Evolutionary conservation across 331 rosid genomes (phyloP).

Genomic region (Malus hybrid): DNA sequence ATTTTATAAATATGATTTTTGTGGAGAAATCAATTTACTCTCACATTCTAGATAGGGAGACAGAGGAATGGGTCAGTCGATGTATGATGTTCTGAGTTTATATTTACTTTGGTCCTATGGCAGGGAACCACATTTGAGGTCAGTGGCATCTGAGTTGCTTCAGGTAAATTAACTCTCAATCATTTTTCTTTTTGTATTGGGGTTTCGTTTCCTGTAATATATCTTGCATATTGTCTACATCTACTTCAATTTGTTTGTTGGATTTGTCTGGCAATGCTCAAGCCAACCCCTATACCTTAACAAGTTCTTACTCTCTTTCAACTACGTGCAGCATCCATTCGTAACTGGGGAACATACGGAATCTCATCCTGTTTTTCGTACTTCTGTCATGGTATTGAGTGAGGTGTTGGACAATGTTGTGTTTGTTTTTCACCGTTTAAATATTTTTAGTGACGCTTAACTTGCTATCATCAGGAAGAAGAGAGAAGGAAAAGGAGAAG

Average conservation of each 20-base stretch:
- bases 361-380: constrained; percentile 21
- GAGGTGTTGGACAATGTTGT: constrained; percentile 4
- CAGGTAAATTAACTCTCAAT: constrained; percentile 50
- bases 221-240: constrained; percentile 1
- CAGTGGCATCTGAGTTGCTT: constrained; percentile 75
- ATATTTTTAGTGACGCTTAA: constrained; percentile 10
- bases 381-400: constrained; percentile 47
- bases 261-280: constrained; percentile 1
- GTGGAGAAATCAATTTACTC: background rate
- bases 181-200: constrained; percentile 7
- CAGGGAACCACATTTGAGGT: constrained; percentile 89
- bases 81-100: background rate
- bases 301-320: constrained; percentile 22
- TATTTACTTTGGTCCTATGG: constrained; percentile 21
- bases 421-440: background rate
- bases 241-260: constrained; percentile 2
- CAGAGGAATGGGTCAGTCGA: background rate
- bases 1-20: background rate
- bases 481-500: too few relatives aligned
- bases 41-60: background rate
- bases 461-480: constrained; percentile 43
- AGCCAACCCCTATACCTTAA: constrained; percentile 1
- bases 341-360: constrained; percentile 53
- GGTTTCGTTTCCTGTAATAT: constrained; percentile 2
- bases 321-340: constrained; percentile 81